A percentile compares a stretch with the other conserved stretches of the same genome.
Conservation (phyloP, 139 green algal species). For the Astrephomene gubernaculifera region DNA sequence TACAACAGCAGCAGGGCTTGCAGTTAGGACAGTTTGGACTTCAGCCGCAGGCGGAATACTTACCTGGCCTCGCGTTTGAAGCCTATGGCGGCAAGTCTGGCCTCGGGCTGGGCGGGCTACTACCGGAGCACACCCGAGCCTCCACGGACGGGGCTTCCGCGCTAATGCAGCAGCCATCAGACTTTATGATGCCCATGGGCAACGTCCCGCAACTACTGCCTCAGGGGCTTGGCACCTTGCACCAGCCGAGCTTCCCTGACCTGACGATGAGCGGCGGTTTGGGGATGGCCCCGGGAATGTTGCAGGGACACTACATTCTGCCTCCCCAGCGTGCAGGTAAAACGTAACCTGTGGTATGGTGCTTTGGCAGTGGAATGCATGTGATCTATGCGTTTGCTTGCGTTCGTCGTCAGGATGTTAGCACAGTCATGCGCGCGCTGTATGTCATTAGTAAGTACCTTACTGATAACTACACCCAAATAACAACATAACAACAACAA, state of each 20-base stretch:
- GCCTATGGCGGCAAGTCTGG: neutral
- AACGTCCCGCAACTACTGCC: neutral
- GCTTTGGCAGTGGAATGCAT: too few relatives aligned
- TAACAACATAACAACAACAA: too few relatives aligned
- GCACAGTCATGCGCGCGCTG: too few relatives aligned
- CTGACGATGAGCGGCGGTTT: neutral
- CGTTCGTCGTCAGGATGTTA: too few relatives aligned
- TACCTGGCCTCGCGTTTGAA: neutral
- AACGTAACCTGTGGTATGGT: too few relatives aligned
- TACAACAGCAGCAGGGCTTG: neutral
- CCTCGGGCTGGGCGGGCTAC: neutral
- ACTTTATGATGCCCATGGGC: constrained; percentile 21
- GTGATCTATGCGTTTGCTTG: too few relatives aligned
- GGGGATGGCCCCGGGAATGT: constrained; percentile 1
- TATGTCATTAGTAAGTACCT: too few relatives aligned
- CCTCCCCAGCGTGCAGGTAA: constrained; percentile 27
- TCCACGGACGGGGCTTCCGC: constrained; percentile 25
- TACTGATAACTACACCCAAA: too few relatives aligned
- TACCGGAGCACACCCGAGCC: neutral
- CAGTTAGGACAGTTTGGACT: neutral
- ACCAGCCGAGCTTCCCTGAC: neutral
- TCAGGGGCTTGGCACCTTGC: neutral
- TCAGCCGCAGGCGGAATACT: neutral
- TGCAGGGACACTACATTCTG: constrained; percentile 13
- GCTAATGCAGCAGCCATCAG: constrained; percentile 1